These are phyloP conservation scores for Plenodomus lindquistii DNA, from an alignment of 2,329 filamentous ascomycete species.

Conservation along the genomic window DNA sequence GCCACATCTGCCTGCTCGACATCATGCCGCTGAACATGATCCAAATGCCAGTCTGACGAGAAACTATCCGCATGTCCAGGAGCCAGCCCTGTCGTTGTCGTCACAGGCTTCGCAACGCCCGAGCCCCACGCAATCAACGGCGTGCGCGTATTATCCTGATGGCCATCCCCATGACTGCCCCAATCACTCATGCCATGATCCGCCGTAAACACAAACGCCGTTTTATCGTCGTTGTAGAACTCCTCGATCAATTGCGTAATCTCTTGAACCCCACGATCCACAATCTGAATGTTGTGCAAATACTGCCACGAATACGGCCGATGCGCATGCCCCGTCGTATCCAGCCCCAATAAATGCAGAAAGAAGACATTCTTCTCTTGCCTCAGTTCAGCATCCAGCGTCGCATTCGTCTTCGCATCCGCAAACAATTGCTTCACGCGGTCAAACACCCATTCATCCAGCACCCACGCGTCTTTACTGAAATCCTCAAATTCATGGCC, in stretches of 20 bases:
- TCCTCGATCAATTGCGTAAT: conserved; percentile 78
- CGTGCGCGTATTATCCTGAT: conserved; percentile 95
- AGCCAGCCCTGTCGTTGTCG: conserved; percentile 60
- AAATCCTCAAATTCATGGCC: conserved; percentile 87
- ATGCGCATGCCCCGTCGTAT: conserved; percentile 84
- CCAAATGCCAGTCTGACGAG: conserved; percentile 84
- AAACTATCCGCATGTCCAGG: conserved; percentile 81
- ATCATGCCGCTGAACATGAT: conserved; percentile 82
- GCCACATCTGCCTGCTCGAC: conserved; percentile 94
- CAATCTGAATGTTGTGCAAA: conserved; percentile 88
- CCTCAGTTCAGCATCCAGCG: conserved; percentile 70
- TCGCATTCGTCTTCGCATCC: conserved; percentile 76
- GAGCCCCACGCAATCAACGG: conserved; percentile 93
- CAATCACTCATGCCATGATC: conserved; percentile 99
- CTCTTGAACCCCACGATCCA: conserved; percentile 86
- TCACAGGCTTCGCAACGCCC: conserved; percentile 76
- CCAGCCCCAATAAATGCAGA: conserved; percentile 86
- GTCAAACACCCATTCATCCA: conserved; percentile 97
- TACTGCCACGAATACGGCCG: conserved; percentile 96
- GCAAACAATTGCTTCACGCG: conserved; percentile 85
- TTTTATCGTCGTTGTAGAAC: conserved; percentile 82
- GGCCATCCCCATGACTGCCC: conserved; percentile 98
- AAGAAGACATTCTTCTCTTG: conserved; percentile 94
- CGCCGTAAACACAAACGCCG: conserved; percentile 94
- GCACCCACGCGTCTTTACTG: conserved; percentile 74